These are phyloP conservation scores for Xerocomellus dryophilus DNA, from an alignment of 768 basidiomycete species.

Conservation along the genomic window DNA sequence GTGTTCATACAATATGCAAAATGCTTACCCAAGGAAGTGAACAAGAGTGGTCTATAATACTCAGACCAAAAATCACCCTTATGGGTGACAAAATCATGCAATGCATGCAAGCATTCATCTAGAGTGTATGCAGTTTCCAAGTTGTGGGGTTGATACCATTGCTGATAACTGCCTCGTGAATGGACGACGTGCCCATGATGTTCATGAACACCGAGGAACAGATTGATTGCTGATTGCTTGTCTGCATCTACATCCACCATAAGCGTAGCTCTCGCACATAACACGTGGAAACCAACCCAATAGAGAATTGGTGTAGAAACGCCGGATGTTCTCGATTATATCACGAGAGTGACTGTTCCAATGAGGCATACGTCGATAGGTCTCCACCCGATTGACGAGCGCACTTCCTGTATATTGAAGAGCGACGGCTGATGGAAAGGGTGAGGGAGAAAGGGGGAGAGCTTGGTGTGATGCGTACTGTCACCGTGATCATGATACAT, in stretches of 20 bases:
- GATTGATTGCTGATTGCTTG: constrained; percentile 95
- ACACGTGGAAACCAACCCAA: constrained; percentile 49
- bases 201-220: constrained; percentile 83
- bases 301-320: constrained; percentile 93
- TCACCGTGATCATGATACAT: constrained; percentile 99
- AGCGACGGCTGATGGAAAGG: constrained; percentile 64
- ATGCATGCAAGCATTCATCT: constrained; percentile 59
- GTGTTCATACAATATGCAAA: constrained; percentile 95
- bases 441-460: neutral
- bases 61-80: constrained; percentile 82
- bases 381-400: constrained; percentile 93
- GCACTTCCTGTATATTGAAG: constrained; percentile 97
- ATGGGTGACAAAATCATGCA: constrained; percentile 56
- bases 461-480: constrained; percentile 48
- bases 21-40: constrained; percentile 83
- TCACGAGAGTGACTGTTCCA: constrained; percentile 98
- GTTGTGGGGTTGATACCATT: constrained; percentile 79
- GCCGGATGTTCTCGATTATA: constrained; percentile 90
- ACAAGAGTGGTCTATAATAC: constrained; percentile 81
- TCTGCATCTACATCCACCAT: constrained; percentile 67
- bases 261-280: neutral
- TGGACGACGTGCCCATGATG: constrained; percentile 50
- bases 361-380: constrained; percentile 91
- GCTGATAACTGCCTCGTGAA: constrained; percentile 69
- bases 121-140: constrained; percentile 65